A percentile compares a stretch with the other conserved stretches of the same genome.
Conservation (phyloP, 805 yeast species). For the Pichia scutulata region DNA sequence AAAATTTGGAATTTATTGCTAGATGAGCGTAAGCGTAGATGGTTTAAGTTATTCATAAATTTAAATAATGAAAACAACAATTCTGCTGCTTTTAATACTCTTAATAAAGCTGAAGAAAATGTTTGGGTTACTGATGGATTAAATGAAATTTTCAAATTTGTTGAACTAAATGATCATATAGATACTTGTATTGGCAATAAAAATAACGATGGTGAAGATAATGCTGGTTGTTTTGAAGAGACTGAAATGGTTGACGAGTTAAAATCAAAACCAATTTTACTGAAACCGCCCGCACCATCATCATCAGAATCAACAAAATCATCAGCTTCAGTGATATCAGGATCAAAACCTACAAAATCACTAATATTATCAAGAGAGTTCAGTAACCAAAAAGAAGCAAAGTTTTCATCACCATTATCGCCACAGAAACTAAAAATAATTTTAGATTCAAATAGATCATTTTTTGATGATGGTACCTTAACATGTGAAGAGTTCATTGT, state of each 20-base stretch:
- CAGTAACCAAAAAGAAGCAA: background rate
- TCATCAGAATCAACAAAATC: background rate
- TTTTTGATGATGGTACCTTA: slow-evolving; percentile 75
- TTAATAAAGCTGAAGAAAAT: background rate
- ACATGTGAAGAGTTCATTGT: slow-evolving; percentile 78
- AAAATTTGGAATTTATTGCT: slow-evolving; percentile 74
- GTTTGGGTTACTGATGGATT: background rate
- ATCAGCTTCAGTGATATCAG: background rate
- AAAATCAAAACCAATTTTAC: background rate
- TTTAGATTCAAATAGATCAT: slow-evolving; percentile 25
- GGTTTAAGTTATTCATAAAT: slow-evolving; percentile 3
- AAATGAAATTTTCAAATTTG: background rate
- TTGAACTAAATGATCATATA: background rate
- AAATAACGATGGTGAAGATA: background rate
- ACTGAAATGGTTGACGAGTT: background rate
- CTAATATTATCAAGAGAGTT: background rate
- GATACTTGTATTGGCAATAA: background rate
- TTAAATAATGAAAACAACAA: background rate
- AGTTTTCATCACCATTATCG: background rate
- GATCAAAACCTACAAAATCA: background rate
- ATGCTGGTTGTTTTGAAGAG: background rate
- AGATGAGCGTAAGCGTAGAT: slow-evolving; percentile 40
- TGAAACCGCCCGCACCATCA: background rate
- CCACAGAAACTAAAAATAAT: background rate
- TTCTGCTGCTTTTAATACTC: background rate